Base-by-base conservation (phyloP, 768 basidiomycete species). In the Amanita rimosa region DNA sequence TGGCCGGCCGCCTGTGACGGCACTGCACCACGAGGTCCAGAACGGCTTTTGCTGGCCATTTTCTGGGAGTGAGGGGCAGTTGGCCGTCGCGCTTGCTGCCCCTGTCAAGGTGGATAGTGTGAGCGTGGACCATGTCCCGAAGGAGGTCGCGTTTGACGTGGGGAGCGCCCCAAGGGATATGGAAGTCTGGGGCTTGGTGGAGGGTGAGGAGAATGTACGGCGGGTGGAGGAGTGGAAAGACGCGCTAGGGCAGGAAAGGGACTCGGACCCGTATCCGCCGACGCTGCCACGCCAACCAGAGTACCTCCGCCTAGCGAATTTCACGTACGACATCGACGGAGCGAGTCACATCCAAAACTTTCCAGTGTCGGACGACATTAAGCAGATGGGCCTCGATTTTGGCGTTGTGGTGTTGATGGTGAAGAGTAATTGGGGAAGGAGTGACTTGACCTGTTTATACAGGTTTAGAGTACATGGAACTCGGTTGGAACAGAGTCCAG, bases 41-140 rank as follows among this genome's bases (percentile, higher is more conserved):
- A 80, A 79, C 29, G 95, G 96, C 3, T 75, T 83, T 49, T 99
- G 95, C 65, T 99, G 95, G 93, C 89, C 95, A 1, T 91, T 98
- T 67, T 68, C 67, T 4, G 94, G 94, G 0, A 57, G 71, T 14
- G 62, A 75, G 42, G 95, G 94, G 3, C 87, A 88, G 58, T 67
- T 98, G 8, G 95, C 90, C 4, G 81, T 99, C 26, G 70, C 72
- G 31, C 78, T 99, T 24, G 80, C 81, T 2, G 73, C 75, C 4
- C 91, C 90, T 8, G 75, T 89, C 17, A 69, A 72, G 45, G 75
- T 97, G 40, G 78, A 83, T 1, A 76, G 79, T 21, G 67, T 99
- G 44, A 87, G 87, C 17, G 76, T 99, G 50, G 95, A 98, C 59
- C 95, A 99, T 62, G 80, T 91, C 10, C 72, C 92, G 17, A 72